Percentiles rank a stretch among this genome's conserved stretches.
These are phyloP conservation scores for Saitozyma sp. DNA, from an alignment of 768 basidiomycete genomes.

Conservation along the genomic window DNA sequence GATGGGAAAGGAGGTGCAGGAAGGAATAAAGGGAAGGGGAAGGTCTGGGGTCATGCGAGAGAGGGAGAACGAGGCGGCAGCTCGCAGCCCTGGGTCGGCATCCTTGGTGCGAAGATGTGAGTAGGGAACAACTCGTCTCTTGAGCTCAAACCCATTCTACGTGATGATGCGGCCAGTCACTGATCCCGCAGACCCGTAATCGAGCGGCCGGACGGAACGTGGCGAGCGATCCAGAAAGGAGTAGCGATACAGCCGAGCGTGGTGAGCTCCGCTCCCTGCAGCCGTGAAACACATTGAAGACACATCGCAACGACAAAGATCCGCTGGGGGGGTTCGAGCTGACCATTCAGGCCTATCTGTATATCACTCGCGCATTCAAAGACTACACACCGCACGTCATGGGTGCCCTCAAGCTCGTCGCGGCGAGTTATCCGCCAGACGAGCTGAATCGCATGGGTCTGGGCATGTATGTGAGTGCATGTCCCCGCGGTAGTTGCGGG, in stretches of 20 bases:
- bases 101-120: constrained; percentile 61
- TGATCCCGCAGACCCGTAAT: constrained; percentile 67
- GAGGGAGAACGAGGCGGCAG: constrained; percentile 31
- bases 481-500: background rate
- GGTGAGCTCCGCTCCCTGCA: constrained; percentile 21
- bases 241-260: constrained; percentile 67
- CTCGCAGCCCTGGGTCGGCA: constrained; percentile 58
- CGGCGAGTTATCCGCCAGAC: constrained; percentile 49
- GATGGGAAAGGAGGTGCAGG: constrained; percentile 8
- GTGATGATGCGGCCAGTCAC: too few species aligned
- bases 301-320: background rate
- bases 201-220: constrained; percentile 66
- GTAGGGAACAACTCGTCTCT: too few species aligned
- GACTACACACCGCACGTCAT: constrained; percentile 76
- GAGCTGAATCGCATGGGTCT: constrained; percentile 63
- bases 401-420: constrained; percentile 58
- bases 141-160: too few species aligned
- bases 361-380: constrained; percentile 74
- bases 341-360: constrained; percentile 65
- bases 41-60: constrained; percentile 12
- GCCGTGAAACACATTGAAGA: background rate
- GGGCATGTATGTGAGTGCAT: constrained; percentile 65
- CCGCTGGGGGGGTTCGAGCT: background rate
- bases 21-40: constrained; percentile 12
- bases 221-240: constrained; percentile 78